phyloP scores from a whole-genome alignment of 352 stramenopile species.

The Globisporangium alternatum region DNA sequence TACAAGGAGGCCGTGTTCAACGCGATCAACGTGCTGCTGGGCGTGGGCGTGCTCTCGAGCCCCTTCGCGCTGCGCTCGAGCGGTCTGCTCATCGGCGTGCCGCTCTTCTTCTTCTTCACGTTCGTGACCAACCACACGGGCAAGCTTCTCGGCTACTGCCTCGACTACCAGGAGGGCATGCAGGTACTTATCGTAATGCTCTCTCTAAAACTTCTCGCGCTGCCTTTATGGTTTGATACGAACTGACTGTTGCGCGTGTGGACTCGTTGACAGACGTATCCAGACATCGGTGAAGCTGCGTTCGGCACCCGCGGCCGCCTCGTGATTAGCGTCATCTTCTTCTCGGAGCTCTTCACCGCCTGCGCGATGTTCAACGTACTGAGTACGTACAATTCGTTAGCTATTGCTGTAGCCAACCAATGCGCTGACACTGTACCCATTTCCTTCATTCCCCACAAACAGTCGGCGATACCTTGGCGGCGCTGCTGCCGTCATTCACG shows the following conservation, averaged over 20 bases:
- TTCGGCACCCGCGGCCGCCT: constrained; percentile 68
- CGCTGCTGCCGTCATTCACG: constrained; percentile 62
- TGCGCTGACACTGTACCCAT: neutral
- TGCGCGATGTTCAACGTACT: constrained; percentile 79
- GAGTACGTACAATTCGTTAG: constrained; percentile 36
- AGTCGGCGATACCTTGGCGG: constrained; percentile 77
- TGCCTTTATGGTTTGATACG: neutral
- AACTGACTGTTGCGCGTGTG: neutral
- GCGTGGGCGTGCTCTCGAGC: constrained; percentile 80
- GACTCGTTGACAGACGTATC: constrained; percentile 46
- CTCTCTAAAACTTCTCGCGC: too few relatives aligned
- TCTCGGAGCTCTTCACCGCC: constrained; percentile 78
- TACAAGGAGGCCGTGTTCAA: constrained; percentile 82
- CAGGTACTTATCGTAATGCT: constrained; percentile 23
- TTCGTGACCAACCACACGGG: constrained; percentile 85
- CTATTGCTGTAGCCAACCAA: neutral
- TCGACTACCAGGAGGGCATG: constrained; percentile 83
- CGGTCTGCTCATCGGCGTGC: constrained; percentile 61
- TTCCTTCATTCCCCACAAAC: neutral
- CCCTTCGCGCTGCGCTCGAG: constrained; percentile 81
- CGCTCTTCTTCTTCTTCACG: constrained; percentile 83
- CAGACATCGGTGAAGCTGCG: constrained; percentile 78
- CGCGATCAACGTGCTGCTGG: constrained; percentile 84
- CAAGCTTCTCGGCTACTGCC: constrained; percentile 77
- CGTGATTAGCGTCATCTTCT: constrained; percentile 81